These are phyloP conservation scores for Fusarium sp. DNA, from an alignment of 2,329 filamentous ascomycete genomes.

Conservation along the genomic window DNA sequence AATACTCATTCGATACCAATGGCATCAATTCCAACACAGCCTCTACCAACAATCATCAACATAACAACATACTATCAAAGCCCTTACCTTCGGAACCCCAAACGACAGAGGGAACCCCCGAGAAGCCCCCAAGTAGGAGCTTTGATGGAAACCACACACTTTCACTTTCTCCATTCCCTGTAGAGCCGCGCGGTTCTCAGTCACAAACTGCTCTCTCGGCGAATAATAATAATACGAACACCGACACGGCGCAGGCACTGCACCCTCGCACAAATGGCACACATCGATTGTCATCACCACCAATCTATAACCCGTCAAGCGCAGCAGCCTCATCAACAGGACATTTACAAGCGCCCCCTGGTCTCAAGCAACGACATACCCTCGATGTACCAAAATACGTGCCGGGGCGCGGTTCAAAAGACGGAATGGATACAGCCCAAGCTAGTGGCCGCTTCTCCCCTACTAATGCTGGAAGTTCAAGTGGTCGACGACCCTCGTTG, in stretches of 20 bases:
- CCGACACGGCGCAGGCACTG: constrained; percentile 42
- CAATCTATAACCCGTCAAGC: constrained; percentile 60
- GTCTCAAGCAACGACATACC: constrained; percentile 84
- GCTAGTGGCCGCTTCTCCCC: constrained; percentile 87
- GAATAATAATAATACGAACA: constrained; percentile 37
- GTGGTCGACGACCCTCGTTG: constrained; percentile 81
- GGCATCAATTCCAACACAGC: constrained; percentile 20
- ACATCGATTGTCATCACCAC: constrained; percentile 73
- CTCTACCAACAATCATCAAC: constrained; percentile 21
- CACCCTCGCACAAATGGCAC: constrained; percentile 46
- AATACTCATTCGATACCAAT: constrained; percentile 31
- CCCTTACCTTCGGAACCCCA: constrained; percentile 37
- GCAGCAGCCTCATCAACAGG: constrained; percentile 59
- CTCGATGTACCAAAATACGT: constrained; percentile 82
- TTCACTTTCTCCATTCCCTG: constrained; percentile 14
- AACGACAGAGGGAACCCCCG: constrained; percentile 16
- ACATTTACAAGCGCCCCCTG: constrained; percentile 60
- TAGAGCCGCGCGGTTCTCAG: constrained; percentile 30
- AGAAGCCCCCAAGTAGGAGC: constrained; percentile 28
- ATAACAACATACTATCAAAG: constrained; percentile 32
- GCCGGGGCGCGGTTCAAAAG: constrained; percentile 75
- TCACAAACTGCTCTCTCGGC: constrained; percentile 27
- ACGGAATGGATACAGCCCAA: constrained; percentile 73
- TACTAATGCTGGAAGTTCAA: constrained; percentile 58
- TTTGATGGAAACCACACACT: constrained; percentile 20